Evolutionary conservation across 257 asterid species (phyloP).

Genomic region (Solanum acaule): DNA sequence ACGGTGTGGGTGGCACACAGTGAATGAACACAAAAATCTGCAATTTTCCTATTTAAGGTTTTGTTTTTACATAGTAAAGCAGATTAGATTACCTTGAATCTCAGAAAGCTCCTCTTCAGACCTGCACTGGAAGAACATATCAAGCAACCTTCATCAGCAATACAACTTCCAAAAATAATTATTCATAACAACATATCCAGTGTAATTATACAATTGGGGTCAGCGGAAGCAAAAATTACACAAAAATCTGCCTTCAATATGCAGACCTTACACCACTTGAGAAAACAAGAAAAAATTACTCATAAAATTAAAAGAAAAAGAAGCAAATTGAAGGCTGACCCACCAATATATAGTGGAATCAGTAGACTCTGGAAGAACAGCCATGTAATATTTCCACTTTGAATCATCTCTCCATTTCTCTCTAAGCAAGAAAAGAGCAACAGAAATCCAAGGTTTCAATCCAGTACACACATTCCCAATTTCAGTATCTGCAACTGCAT

Average conservation of each 20-base stretch:
- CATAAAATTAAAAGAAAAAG: not conserved
- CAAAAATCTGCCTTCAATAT: not conserved
- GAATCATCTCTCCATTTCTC: conserved; percentile 72
- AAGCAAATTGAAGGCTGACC: conserved; percentile 20
- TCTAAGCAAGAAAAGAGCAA: conserved; percentile 68
- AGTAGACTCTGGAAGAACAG: conserved; percentile 61
- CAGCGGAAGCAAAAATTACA: not conserved
- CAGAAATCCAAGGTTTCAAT: conserved; percentile 83
- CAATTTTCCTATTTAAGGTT: not conserved
- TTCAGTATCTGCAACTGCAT: conserved; percentile 61
- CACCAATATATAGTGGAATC: conserved; percentile 92
- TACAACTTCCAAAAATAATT: not conserved
- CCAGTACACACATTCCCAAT: conserved; percentile 70
- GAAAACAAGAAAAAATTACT: not conserved
- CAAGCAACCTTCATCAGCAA: conserved; percentile 25
- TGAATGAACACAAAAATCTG: not conserved
- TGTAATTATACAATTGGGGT: not conserved
- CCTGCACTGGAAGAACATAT: conserved; percentile 85
- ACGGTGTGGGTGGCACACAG: not conserved
- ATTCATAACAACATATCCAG: not conserved
- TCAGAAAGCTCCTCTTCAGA: conserved; percentile 98
- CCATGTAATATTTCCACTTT: conserved; percentile 62
- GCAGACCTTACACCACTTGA: not conserved
- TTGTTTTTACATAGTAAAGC: not conserved
- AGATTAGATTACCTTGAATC: conserved; percentile 69